Evolutionary conservation across 345 rosid genomes (phyloP), one percentile per base, ranked within the genome.

Genomic region (Gossypium rotundifolium): DNA sequence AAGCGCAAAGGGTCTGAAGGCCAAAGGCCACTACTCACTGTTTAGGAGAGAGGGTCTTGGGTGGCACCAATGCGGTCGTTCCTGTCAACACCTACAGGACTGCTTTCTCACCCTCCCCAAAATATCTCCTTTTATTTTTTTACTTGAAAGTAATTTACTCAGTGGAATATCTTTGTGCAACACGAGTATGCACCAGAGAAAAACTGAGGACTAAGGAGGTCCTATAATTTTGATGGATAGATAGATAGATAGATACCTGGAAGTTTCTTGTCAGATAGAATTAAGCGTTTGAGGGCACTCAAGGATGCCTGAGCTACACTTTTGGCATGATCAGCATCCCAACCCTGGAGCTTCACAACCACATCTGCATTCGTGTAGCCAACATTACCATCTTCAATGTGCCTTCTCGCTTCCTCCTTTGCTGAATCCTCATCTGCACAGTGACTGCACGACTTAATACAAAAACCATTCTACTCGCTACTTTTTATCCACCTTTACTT

Each of bases 291-390:
- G 72, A 94, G 94, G 48, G 94, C 97, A 79, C 93, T 90, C 76
- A 92, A 75, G n/a, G 93, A 87, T 51, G 96, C 94, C 78, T 90
- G 96, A 59, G 94, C 96, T 55, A 89, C 90, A 45, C 85, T 85
- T 78, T 92, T 90, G 54, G 93, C 91, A 76, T 92, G 88, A 65
- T 83, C 86, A 0, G 83, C 78, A 75, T 87, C 89, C 97, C 97
- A 90, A 52, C 98, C 92, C 74, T 87, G 92, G 77, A 94, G 88
- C 89, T 90, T 94, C 54, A 94, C 91, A 55, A 92, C 93, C 33
- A 89, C 95, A 38, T 92, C 98, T 17, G 97, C 97, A 61, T 92
- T 90, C 51, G 96, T 81, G 87, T 92, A 88, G 29, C 91, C 94
- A 40, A 82, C 27, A 66, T 54, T 82, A 38, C 91, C 81, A 52